Percentiles rank a stretch among this genome's conserved stretches.
Evolutionary conservation across 257 asterid species (phyloP).

Genomic region (Thymus mandschuricus): DNA sequence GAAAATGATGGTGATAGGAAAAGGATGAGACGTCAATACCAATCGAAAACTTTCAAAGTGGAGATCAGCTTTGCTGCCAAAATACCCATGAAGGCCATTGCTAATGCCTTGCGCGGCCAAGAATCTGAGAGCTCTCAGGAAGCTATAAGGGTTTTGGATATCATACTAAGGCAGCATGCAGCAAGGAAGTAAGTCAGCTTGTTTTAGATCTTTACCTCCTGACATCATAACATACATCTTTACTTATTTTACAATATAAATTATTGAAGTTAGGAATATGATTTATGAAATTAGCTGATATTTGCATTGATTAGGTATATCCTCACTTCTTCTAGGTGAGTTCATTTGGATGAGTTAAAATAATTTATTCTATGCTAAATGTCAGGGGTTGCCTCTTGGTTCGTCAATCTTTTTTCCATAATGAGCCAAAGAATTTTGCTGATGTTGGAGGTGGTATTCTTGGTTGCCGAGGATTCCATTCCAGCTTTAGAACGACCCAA

Average conservation of each 20-base stretch:
- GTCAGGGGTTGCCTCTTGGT: constrained; percentile 85
- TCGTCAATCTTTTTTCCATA: constrained; percentile 81
- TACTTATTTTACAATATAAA: too few species aligned
- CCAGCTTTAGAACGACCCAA: constrained; percentile 83
- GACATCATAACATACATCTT: too few species aligned
- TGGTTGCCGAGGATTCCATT: constrained; percentile 90
- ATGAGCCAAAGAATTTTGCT: constrained; percentile 64
- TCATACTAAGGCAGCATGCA: constrained; percentile 90
- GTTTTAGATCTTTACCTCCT: not conserved
- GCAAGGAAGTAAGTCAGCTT: constrained; percentile 71
- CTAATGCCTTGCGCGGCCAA: constrained; percentile 81
- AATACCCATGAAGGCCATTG: constrained; percentile 80
- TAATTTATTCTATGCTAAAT: constrained; percentile 18
- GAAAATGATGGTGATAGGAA: constrained; percentile 62
- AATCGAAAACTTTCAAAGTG: constrained; percentile 76
- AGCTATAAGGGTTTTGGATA: constrained; percentile 81
- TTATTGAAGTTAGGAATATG: too few species aligned
- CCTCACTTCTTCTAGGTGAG: too few species aligned
- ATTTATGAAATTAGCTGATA: too few species aligned
- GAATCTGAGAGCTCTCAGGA: constrained; percentile 90
- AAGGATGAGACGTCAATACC: constrained; percentile 62
- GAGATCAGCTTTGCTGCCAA: constrained; percentile 81
- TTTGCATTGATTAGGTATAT: too few species aligned
- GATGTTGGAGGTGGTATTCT: constrained; percentile 93
- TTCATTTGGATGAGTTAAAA: not conserved